Conservation (phyloP, 2,329 filamentous ascomycete species). For the Grosmannia huntii region DNA sequence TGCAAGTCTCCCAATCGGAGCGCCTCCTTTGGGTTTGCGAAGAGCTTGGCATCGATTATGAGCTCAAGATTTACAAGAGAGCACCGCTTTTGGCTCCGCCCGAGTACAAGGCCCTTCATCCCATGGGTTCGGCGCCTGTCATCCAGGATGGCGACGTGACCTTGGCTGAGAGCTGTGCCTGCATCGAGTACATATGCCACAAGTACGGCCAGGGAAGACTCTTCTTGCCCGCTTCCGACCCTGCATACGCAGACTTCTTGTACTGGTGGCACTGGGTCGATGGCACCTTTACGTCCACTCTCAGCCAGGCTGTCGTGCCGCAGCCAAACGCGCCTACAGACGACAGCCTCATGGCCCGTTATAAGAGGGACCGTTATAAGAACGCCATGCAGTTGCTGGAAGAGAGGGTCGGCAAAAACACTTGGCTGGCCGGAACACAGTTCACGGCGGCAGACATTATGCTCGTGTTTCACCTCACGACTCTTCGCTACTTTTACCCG, state of each 20-base stretch:
- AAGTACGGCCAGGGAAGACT: conserved; percentile 38
- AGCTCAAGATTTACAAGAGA: conserved; percentile 18
- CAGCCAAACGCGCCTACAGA: conserved; percentile 5
- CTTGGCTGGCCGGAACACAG: conserved; percentile 46
- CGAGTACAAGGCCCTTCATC: conserved; percentile 30
- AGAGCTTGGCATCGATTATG: conserved; percentile 45
- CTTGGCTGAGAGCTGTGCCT: conserved; percentile 47
- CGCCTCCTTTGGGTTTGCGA: conserved; percentile 53
- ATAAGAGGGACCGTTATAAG: conserved; percentile 18
- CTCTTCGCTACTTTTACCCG: conserved; percentile 40
- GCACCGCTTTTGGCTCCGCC: conserved; percentile 21
- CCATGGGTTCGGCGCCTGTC: conserved; percentile 43
- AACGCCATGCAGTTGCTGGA: conserved; percentile 33
- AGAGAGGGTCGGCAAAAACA: conserved; percentile 28
- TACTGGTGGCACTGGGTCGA: conserved; percentile 53
- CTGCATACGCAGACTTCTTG: conserved; percentile 45
- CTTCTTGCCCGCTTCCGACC: conserved; percentile 27
- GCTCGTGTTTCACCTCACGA: conserved; percentile 47
- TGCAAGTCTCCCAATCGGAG: conserved; percentile 48
- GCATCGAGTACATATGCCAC: conserved; percentile 47
- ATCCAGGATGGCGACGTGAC: conserved; percentile 42
- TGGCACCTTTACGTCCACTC: conserved; percentile 26
- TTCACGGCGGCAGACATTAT: conserved; percentile 57
- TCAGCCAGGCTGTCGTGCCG: conserved; percentile 23
- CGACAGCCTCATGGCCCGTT: neutral